Evolutionary conservation across 805 yeast species (phyloP).

Genomic region (Yarrowia porcina): DNA sequence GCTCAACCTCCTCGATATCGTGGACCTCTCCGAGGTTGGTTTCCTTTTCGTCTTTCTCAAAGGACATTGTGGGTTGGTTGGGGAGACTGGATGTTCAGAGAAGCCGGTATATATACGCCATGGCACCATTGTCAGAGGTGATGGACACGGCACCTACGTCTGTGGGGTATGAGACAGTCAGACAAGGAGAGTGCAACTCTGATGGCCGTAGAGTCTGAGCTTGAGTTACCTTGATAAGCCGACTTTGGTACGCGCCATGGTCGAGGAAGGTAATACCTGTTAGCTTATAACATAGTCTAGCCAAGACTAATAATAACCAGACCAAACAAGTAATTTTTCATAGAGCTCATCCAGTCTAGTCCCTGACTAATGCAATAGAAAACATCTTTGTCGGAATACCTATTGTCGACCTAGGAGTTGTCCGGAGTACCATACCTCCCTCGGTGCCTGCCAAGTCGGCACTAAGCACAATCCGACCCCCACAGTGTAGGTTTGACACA

Average conservation of each 20-base stretch:
- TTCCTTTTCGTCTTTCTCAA: slow-evolving; percentile 22
- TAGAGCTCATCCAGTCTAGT: too few species aligned
- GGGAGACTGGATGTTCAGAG: too few species aligned
- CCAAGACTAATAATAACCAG: too few species aligned
- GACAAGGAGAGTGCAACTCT: slow-evolving; percentile 2
- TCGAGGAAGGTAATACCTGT: too few species aligned
- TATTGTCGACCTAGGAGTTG: not conserved
- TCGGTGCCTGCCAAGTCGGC: slow-evolving; percentile 20
- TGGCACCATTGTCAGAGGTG: not conserved
- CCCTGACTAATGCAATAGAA: not conserved
- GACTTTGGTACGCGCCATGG: too few species aligned
- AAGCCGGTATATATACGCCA: not conserved
- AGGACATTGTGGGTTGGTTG: not conserved
- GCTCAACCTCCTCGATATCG: slow-evolving; percentile 18
- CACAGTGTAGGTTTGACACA: not conserved
- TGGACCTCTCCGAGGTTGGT: slow-evolving; percentile 5
- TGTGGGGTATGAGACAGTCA: slow-evolving; percentile 1
- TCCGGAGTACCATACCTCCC: not conserved
- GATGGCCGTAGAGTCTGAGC: not conserved
- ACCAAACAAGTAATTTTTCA: too few species aligned
- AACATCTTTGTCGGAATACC: too few species aligned
- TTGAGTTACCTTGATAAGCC: not conserved
- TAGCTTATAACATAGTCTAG: too few species aligned
- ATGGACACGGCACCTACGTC: slow-evolving; percentile 6
- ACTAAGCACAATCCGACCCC: too few species aligned